phyloP scores from a whole-genome alignment of 805 yeast species.

The Yamadazyma phyllophila region DNA sequence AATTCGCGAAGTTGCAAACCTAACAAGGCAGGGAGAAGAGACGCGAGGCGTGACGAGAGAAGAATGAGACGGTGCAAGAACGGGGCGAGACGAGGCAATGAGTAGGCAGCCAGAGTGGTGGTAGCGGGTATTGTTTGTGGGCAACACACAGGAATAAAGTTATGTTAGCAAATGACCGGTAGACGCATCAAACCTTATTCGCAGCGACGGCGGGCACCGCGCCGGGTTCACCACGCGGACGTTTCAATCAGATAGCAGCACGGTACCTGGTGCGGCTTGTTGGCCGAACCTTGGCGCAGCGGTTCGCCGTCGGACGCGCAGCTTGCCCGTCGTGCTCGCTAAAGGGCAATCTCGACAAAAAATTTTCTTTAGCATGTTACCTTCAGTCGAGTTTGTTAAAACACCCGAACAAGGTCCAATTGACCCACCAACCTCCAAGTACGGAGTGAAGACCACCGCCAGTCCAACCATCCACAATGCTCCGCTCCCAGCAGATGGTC shows the following conservation, averaged over 20 bases:
- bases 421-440: slow-evolving; percentile 26
- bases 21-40: background rate
- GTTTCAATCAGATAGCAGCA: too few relatives aligned
- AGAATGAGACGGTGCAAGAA: too few relatives aligned
- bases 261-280: too few relatives aligned
- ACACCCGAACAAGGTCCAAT: slow-evolving; percentile 47
- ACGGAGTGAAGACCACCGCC: slow-evolving; percentile 39
- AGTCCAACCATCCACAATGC: slow-evolving; percentile 80
- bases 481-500: slow-evolving; percentile 88
- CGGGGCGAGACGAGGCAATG: too few relatives aligned
- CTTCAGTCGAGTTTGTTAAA: slow-evolving; percentile 51
- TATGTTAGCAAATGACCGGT: too few relatives aligned
- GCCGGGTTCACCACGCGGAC: too few relatives aligned
- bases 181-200: too few relatives aligned
- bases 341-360: background rate
- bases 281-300: background rate
- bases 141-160: too few relatives aligned
- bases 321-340: background rate
- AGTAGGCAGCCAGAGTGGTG: too few relatives aligned
- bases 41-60: too few relatives aligned
- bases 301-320: background rate
- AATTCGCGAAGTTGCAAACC: background rate
- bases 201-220: too few relatives aligned
- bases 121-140: too few relatives aligned
- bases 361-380: slow-evolving; percentile 26